Conservation (phyloP, 306 rosid species). For the Citrullus colocynthis region DNA sequence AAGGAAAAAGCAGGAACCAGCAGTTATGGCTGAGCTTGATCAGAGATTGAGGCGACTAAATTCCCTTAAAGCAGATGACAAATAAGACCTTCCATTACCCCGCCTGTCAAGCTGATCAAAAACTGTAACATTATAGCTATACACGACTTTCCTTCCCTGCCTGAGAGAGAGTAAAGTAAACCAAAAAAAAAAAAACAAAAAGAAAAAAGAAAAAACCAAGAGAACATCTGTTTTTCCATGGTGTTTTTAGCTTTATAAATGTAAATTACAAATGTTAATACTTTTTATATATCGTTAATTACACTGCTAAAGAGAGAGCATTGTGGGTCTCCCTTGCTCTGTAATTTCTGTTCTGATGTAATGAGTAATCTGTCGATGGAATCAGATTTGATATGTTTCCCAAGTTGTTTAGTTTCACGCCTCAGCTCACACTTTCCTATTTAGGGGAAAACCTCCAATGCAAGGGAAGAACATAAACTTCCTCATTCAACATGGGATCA, state of each 20-base stretch:
- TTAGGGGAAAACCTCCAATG: neutral
- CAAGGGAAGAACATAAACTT: neutral
- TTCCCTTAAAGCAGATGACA: constrained; percentile 43
- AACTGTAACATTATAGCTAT: constrained; percentile 19
- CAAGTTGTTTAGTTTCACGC: neutral
- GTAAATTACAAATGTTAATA: constrained; percentile 34
- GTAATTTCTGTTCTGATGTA: constrained; percentile 14
- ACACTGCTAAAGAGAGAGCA: constrained; percentile 23
- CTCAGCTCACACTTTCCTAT: neutral
- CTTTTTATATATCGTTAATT: constrained; percentile 14
- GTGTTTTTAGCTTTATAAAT: constrained; percentile 38
- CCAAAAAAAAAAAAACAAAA: neutral
- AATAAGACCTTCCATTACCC: constrained; percentile 20
- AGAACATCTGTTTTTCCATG: constrained; percentile 15
- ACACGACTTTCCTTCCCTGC: constrained; percentile 14
- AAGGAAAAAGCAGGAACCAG: constrained; percentile 96
- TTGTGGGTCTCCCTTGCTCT: constrained; percentile 18
- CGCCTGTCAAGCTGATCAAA: constrained; percentile 10
- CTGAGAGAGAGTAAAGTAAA: constrained; percentile 16
- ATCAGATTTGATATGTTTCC: neutral
- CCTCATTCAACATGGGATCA: neutral
- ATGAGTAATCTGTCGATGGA: constrained; percentile 1
- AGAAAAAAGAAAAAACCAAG: neutral
- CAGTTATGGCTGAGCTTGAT: constrained; percentile 91
- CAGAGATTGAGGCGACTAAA: constrained; percentile 69